Evolutionary conservation across 495 filamentous ascomycete species (phyloP), one percentile per base, ranked within the genome.

Genomic region (Parathielavia hyrcaniae): DNA sequence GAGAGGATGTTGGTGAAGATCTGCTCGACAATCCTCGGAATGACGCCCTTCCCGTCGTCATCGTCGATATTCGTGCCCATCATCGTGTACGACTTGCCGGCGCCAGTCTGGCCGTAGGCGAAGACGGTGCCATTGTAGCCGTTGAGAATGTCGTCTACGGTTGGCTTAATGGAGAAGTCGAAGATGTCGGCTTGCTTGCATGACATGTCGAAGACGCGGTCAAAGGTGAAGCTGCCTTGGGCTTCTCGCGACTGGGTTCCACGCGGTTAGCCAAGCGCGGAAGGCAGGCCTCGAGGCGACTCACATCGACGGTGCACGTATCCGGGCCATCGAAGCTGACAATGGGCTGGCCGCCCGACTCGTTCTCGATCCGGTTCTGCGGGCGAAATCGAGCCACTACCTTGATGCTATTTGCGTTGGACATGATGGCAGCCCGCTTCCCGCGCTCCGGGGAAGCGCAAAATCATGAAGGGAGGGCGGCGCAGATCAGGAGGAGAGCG

Each of bases 101-200:
- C 91, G 71, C 93, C 93, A 1, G 93, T 98, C 78, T 98, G 93
- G 70, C 93, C 93, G 70, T 98, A 98, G 61, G 93, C 93, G 69
- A 98, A 97, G 51, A 98, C 93, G 35, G 95, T 97, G 69, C 93
- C 93, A 77, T 98, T 98, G 81, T 98, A 98, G 60, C 93, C 93
- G 73, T 96, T 95, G 50, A 98, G 80, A 62, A 98, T 96, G 69
- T 98, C 93, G 73, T 97, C 93, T 61, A 98, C 95, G 6, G 93
- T 98, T 9, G 88, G 79, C 52, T 87, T 86, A 71, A 98, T 97
- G 22, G 95, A 97, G 78, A 90, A 98, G 68, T 97, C 86, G 77
- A 98, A 98, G 63, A 98, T 87, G 74, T 97, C 90, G 61, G 74
- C 75, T 70, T 98, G 93, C 61, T 83, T 80, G 57, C 88, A 90